phyloP scores from a whole-genome alignment of 1,284 basidiomycete genomes.

The Fomitopsis pinicola region DNA sequence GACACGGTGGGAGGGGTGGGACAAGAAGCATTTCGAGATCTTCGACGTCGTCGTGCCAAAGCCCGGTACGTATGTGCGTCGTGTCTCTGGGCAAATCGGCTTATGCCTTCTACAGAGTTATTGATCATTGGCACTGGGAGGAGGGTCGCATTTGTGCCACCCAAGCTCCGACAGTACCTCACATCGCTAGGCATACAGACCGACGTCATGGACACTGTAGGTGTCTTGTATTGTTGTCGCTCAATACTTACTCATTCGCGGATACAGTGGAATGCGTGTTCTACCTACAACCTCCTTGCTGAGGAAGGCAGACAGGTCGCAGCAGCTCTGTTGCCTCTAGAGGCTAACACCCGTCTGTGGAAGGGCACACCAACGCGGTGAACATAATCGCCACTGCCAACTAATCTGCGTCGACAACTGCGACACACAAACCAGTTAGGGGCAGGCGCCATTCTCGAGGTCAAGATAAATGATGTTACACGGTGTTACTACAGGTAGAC shows the following conservation, averaged over 20 bases:
- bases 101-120: conserved; percentile 58
- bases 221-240: conserved; percentile 22
- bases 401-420: not conserved
- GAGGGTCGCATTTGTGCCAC: conserved; percentile 68
- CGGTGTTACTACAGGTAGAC: not conserved
- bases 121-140: conserved; percentile 86
- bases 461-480: not conserved
- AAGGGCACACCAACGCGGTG: conserved; percentile 9
- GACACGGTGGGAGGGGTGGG: conserved; percentile 64
- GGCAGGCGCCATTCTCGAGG: not conserved
- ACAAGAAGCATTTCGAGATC: conserved; percentile 67
- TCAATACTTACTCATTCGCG: not conserved
- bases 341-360: conserved; percentile 40
- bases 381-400: not conserved
- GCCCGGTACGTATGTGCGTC: conserved; percentile 57
- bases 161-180: conserved; percentile 63
- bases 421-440: not conserved
- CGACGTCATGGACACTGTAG: conserved; percentile 92
- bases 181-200: conserved; percentile 82
- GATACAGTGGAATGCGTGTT: conserved; percentile 81
- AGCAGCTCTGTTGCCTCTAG: conserved; percentile 77
- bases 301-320: conserved; percentile 93
- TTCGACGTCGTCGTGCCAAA: conserved; percentile 81
- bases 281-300: conserved; percentile 88
- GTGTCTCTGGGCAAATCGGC: not conserved